Evolutionary conservation across 1,139 yeast genomes (phyloP), one percentile per base, ranked within the genome.

Genomic region (Yamadazyma pseudoaaseri): DNA sequence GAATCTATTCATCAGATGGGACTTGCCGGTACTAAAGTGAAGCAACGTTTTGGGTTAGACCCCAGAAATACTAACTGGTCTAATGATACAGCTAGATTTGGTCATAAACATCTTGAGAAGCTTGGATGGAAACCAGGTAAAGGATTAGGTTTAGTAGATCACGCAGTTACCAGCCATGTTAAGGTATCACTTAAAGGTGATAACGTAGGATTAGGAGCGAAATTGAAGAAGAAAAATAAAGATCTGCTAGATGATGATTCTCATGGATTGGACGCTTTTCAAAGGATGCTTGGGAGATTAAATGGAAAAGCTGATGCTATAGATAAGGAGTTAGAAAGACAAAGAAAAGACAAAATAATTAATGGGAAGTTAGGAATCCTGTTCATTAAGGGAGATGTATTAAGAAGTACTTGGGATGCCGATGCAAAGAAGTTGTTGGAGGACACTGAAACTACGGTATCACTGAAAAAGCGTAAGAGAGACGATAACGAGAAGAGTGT

Each of bases 41-140:
- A 85, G 52, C 95, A 86, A 51, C 76, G 94, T 51, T 85, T 90
- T 58, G 97, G 97, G 11, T 62, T 73, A 30, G 99, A 92, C 61
- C 99, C 98, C 12, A 70, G 97, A 51, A 92, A 92, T 52, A 89
- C 96, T 3, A 76, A 79, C 45, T 92, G 99, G 99, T 85, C 97
- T 21, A 87, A 89, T 54, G 80, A 92, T 49, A 83, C 85, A 0
- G 67, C 70, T 6, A 65, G 96, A 38, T 92, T 92, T 53, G 98
- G 98, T 1, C 96, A 86, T 56, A 79, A 83, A 51, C 89, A 89
- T 56, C 58, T 92, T 38, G 79, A 80, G 42, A 81, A 78, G 48
- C 67, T 81, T 56, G 98, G 98, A 9, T 92, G 98, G 98, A 71
- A 68, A 35, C 95, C 95, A 2, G 98, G 98, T 9, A 64, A 70